Conservation (phyloP, 176 grass and related monocot genomes). For the Puccinellia tenuiflora region DNA sequence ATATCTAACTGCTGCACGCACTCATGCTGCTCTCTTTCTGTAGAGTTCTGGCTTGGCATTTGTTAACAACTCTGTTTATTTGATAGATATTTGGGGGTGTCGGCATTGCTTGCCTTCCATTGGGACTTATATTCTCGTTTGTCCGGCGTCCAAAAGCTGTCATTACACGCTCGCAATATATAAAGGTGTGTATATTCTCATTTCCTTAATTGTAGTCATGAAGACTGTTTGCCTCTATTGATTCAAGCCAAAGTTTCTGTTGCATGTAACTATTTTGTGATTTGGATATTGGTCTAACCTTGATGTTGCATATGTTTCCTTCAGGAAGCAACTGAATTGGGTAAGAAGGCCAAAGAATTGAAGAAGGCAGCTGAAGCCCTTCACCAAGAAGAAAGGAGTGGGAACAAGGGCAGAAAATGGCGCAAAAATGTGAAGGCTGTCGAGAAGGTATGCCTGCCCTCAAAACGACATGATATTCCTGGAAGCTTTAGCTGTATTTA, state of each 20-base stretch:
- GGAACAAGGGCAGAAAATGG: constrained; percentile 90
- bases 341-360: constrained; percentile 86
- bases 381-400: constrained; percentile 90
- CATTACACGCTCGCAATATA: constrained; percentile 98
- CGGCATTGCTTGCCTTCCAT: constrained; percentile 91
- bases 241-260: neutral
- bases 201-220: neutral
- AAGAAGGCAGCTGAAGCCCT: constrained; percentile 91
- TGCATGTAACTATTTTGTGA: neutral
- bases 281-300: neutral
- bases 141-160: constrained; percentile 92
- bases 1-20: neutral
- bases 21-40: neutral
- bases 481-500: neutral
- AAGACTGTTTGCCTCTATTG: constrained; percentile 16
- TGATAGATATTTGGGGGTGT: constrained; percentile 98
- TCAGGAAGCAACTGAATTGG: constrained; percentile 96
- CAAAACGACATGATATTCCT: neutral
- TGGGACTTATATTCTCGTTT: constrained; percentile 90
- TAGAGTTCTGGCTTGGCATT: neutral
- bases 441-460: constrained; percentile 50
- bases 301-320: neutral
- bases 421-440: constrained; percentile 97
- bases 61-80: constrained; percentile 22
- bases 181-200: constrained; percentile 59